Evolutionary conservation across 345 rosid species (phyloP).

Genomic region (Lumnitzera littorea): DNA sequence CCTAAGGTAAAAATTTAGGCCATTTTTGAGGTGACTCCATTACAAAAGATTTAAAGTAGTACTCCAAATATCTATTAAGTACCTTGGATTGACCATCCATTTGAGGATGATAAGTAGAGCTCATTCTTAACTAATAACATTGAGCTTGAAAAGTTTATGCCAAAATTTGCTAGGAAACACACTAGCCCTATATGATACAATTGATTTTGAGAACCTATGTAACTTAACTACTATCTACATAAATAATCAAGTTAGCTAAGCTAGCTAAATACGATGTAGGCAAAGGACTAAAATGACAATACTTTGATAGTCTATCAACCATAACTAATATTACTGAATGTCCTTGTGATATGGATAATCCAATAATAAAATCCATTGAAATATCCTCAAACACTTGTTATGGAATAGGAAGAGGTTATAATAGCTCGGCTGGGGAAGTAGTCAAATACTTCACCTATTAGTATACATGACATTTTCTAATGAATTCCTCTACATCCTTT

Average conservation of each 20-base stretch:
- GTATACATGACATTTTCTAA: too few relatives aligned
- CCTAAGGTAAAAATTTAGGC: too few relatives aligned
- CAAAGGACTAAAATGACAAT: not conserved
- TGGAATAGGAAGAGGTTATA: not conserved
- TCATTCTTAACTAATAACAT: not conserved
- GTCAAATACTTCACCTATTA: too few relatives aligned
- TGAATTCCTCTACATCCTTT: too few relatives aligned
- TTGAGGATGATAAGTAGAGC: not conserved
- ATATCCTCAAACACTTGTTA: not conserved
- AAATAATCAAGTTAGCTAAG: not conserved
- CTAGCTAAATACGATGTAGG: not conserved
- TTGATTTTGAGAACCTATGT: not conserved
- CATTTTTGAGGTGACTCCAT: too few relatives aligned
- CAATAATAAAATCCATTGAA: too few relatives aligned
- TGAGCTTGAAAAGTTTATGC: not conserved
- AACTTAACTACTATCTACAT: not conserved
- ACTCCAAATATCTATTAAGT: not conserved
- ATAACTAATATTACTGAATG: not conserved
- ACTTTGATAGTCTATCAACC: not conserved
- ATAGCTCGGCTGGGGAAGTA: not conserved
- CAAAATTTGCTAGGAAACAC: not conserved
- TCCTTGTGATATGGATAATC: not conserved
- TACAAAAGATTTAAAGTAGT: not conserved
- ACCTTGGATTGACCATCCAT: not conserved
- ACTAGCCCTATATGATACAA: not conserved